phyloP scores from a whole-genome alignment of 73 alveolate species.

The Stentor roeselii region DNA sequence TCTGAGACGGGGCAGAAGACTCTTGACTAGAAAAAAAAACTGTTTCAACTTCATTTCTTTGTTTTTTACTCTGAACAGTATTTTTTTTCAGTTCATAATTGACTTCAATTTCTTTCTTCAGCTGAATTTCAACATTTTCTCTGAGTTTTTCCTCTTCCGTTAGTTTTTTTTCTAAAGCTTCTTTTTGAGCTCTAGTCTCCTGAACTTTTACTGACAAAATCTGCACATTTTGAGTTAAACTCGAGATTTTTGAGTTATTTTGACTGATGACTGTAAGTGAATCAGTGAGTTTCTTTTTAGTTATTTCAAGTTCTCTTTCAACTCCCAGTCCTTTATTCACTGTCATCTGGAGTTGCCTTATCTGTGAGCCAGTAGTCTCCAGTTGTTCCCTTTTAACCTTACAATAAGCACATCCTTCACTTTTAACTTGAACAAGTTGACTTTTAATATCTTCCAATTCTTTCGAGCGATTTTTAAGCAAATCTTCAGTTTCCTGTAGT shows the following conservation, averaged over 20 bases:
- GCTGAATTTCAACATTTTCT: background rate
- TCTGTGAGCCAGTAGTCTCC: background rate
- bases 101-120: background rate
- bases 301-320: background rate
- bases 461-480: background rate
- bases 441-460: background rate
- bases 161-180: background rate
- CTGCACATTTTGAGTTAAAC: background rate
- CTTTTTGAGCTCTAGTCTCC: background rate
- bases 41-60: no score
- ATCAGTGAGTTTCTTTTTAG: background rate
- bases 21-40: no score
- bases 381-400: background rate
- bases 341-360: background rate
- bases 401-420: background rate
- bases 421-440: no score
- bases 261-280: background rate
- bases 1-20: no score
- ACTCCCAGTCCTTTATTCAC: background rate
- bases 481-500: background rate
- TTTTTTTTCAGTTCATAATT: background rate
- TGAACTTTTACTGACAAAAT: background rate
- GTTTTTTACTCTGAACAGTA: no score
- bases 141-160: background rate
- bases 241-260: background rate